Conservation (phyloP, 306 rosid species). For the Cucumis melo region DNA sequence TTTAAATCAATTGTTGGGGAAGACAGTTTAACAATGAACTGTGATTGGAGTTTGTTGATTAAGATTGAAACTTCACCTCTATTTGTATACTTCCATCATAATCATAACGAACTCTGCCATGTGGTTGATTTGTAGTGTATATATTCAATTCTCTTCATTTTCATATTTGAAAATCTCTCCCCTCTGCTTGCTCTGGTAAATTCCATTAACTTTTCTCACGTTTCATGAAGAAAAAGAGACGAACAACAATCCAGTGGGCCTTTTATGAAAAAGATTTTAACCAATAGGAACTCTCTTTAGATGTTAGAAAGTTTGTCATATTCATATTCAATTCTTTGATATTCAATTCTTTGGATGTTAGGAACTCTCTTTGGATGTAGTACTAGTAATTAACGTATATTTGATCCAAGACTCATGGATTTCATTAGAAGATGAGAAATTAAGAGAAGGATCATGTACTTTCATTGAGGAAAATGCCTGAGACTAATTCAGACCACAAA, state of each 20-base stretch:
- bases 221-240: neutral
- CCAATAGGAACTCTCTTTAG: no score
- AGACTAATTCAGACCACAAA: neutral
- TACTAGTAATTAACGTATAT: no score
- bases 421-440: neutral
- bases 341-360: no score
- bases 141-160: neutral
- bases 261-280: no score
- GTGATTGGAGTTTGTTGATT: neutral
- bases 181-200: neutral
- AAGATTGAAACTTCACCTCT: neutral
- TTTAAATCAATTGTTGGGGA: neutral
- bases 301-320: no score
- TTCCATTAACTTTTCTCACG: neutral
- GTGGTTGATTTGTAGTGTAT: neutral
- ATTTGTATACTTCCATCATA: neutral
- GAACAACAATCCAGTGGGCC: neutral
- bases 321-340: neutral
- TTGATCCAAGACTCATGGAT: neutral
- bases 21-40: neutral
- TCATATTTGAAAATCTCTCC: neutral
- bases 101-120: neutral
- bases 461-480: neutral
- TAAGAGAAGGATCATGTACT: no score
- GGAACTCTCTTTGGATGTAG: no score